phyloP scores from a whole-genome alignment of 2,329 filamentous ascomycete species.

The Sclerotinia minor region DNA sequence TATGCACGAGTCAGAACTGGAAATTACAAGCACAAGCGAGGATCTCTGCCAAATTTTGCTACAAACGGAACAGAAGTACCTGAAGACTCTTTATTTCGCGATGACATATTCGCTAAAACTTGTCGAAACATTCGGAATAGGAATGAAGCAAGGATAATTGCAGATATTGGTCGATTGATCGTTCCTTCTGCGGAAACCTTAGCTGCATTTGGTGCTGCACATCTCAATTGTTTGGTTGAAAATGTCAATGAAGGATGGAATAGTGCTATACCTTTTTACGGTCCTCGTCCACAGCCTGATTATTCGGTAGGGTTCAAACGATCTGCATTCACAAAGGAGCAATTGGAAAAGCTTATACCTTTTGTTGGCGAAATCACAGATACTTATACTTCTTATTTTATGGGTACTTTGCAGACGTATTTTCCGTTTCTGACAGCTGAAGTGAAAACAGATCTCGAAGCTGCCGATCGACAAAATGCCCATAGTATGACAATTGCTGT shows the following conservation, averaged over 20 bases:
- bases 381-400: conserved; percentile 42
- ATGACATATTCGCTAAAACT: neutral
- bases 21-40: conserved; percentile 42
- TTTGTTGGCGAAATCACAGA: conserved; percentile 34
- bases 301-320: conserved; percentile 47
- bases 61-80: neutral
- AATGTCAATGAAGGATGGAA: conserved; percentile 48
- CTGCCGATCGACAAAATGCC: conserved; percentile 44
- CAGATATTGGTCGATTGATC: conserved; percentile 14
- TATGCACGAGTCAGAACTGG: conserved; percentile 42
- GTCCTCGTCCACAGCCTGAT: conserved; percentile 44
- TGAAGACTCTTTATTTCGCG: neutral
- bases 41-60: conserved; percentile 29
- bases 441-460: conserved; percentile 46
- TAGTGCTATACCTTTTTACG: conserved; percentile 44
- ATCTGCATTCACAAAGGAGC: conserved; percentile 45
- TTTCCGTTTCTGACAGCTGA: conserved; percentile 53
- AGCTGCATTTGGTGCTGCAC: neutral
- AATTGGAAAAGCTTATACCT: conserved; percentile 45
- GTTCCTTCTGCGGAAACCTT: conserved; percentile 4
- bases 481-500: conserved; percentile 47
- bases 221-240: conserved; percentile 43
- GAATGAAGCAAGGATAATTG: conserved; percentile 4
- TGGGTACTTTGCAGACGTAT: conserved; percentile 50
- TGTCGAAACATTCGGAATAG: neutral